Conservation (phyloP, 257 asterid genomes). For the Vinca minor region DNA sequence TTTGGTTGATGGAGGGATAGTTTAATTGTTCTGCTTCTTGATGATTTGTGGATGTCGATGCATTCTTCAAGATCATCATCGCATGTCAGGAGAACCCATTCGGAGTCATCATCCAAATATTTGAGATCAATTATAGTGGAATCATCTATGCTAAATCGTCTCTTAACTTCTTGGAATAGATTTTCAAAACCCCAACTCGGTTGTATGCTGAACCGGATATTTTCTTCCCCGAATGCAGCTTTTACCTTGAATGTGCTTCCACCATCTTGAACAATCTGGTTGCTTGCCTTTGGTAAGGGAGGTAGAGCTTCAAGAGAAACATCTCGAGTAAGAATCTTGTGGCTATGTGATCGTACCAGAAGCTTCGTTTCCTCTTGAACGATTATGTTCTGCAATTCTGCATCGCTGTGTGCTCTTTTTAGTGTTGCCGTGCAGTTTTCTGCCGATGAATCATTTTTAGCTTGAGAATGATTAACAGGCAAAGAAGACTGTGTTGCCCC, state of each 20-base stretch:
- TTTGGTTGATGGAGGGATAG: conserved; percentile 34
- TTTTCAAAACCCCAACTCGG: conserved; percentile 50
- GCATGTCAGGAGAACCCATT: conserved; percentile 81
- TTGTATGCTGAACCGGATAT: conserved; percentile 56
- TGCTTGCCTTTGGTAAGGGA: conserved; percentile 26
- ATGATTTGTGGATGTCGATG: conserved; percentile 51
- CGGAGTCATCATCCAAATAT: conserved; percentile 67
- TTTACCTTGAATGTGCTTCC: conserved; percentile 39
- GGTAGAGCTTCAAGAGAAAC: conserved; percentile 32
- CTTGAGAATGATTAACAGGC: conserved; percentile 12
- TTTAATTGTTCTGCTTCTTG: conserved; percentile 47
- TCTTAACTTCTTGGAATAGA: conserved; percentile 39
- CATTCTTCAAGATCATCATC: conserved; percentile 87
- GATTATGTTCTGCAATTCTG: conserved; percentile 38
- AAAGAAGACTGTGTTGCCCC: conserved; percentile 42
- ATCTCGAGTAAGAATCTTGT: conserved; percentile 32
- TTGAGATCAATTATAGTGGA: conserved; percentile 40
- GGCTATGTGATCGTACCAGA: conserved; percentile 53
- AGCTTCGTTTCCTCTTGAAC: conserved; percentile 45
- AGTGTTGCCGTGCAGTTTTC: conserved; percentile 29
- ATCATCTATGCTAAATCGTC: conserved; percentile 55
- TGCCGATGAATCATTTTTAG: conserved; percentile 26
- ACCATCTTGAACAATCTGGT: conserved; percentile 20
- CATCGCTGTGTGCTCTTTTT: conserved; percentile 42
- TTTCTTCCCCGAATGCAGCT: conserved; percentile 65